Evolutionary conservation across 2,329 filamentous ascomycete genomes (phyloP).

Genomic region (Raffaelea deltoideospora): DNA sequence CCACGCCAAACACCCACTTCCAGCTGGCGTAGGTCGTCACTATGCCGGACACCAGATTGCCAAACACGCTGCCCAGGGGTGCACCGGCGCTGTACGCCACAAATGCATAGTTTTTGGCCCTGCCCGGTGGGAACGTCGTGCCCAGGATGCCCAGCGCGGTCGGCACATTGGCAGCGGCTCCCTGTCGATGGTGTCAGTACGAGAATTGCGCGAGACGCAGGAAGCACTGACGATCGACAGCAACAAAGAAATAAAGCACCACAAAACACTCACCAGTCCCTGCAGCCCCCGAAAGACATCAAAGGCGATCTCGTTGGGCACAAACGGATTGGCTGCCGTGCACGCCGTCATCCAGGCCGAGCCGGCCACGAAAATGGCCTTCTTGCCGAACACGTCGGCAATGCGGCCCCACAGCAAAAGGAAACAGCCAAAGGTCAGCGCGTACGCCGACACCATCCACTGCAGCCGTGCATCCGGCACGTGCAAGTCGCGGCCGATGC

Average conservation of each 20-base stretch:
- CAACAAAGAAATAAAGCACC: too few relatives aligned
- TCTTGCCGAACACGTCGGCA: constrained; percentile 52
- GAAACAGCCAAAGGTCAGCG: constrained; percentile 52
- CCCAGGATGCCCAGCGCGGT: constrained; percentile 58
- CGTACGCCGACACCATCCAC: constrained; percentile 53
- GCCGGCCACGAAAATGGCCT: constrained; percentile 48
- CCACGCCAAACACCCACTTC: constrained; percentile 53
- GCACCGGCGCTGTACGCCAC: constrained; percentile 49
- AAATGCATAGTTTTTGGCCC: constrained; percentile 57
- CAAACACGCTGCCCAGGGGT: constrained; percentile 47
- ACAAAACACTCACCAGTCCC: constrained; percentile 32
- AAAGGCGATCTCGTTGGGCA: constrained; percentile 52
- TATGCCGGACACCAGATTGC: constrained; percentile 49
- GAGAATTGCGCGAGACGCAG: not conserved
- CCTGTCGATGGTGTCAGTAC: constrained; percentile 20
- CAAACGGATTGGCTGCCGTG: constrained; percentile 45
- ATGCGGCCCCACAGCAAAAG: constrained; percentile 52
- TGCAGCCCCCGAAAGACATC: constrained; percentile 52
- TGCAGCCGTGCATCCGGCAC: constrained; percentile 45
- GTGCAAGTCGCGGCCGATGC: constrained; percentile 38
- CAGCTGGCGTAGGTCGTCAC: constrained; percentile 47
- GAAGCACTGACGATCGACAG: too few relatives aligned
- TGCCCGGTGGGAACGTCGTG: constrained; percentile 50
- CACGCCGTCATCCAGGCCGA: constrained; percentile 47
- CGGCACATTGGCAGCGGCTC: constrained; percentile 53